Base-by-base conservation (phyloP, 1,139 yeast species). In the Diutina neorugosa region DNA sequence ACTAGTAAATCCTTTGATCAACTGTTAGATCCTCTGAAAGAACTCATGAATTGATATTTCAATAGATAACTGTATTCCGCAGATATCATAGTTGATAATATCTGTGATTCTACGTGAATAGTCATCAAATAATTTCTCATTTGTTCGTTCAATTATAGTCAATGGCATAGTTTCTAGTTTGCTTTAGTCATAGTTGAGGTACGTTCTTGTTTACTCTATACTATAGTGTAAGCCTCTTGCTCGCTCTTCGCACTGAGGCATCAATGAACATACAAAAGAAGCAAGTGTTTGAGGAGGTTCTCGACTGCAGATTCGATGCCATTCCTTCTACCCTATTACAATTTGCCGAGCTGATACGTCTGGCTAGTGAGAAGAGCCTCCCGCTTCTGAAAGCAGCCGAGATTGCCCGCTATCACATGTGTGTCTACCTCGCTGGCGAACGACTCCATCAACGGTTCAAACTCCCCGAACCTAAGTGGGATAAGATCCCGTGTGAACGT, bases 381-480 rank as follows among this genome's bases (percentile, higher is more conserved):
- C 71, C 76, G 34, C 65, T 76, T 5, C 71, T 80, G 47, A 74
- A 75, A 37, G 71, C 71, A 43, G 77, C 80, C 52, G 90, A 84
- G 58, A 69, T 77, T 2, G 88, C 86, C 1, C 68, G 91, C 51
- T 76, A 76, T 56, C 90, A 84, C 61, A 63, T 85, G 16, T 81
- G 88, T 63, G 86, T 88, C 1, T 79, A 70, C 56, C 64, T 84
- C 34, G 82, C 86, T 0, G 75, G 77, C 12, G 84, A 81, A 55
- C 72, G 72, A 58, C 73, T 78, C 52, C 68, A 68, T 21, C 66
- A 69, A n/a, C 65, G 65, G 44, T 67, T 76, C 42, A 63, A 70
- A 14, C 65, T 80, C 11, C 78, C 82, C 0, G 71, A 68, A 4
- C 81, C 86, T 1, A 67, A 69, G 20, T 55, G 69, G 21, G 73